Evolutionary conservation across 352 stramenopile genomes (phyloP).

Genomic region (Phytopythium helicoides): DNA sequence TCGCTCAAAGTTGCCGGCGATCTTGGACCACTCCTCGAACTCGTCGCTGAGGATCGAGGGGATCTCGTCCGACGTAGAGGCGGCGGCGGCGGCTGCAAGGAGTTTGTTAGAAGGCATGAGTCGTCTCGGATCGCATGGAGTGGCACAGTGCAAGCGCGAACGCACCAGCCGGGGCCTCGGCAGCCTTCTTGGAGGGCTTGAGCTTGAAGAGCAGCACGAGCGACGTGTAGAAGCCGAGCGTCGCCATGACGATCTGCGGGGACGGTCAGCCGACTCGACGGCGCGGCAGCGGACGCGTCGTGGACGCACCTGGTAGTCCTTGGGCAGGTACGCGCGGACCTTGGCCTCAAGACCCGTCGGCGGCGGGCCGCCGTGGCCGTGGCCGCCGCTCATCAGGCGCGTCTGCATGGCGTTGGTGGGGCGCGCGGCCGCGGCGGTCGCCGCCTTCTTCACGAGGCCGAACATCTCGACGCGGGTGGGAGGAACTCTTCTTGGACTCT

Average conservation of each 20-base stretch:
- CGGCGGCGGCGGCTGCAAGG: constrained; percentile 26
- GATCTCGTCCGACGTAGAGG: constrained; percentile 53
- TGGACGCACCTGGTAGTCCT: constrained; percentile 81
- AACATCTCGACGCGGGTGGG: constrained; percentile 50
- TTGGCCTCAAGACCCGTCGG: constrained; percentile 81
- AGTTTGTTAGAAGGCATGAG: no score
- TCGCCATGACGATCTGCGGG: constrained; percentile 71
- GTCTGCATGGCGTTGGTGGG: constrained; percentile 49
- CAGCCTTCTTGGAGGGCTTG: constrained; percentile 76
- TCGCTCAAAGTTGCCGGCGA: constrained; percentile 79
- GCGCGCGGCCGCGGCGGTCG: constrained; percentile 46
- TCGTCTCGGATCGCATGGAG: background rate
- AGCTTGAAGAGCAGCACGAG: constrained; percentile 84
- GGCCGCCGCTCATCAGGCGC: constrained; percentile 70
- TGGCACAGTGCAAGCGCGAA: background rate
- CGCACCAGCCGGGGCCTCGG: constrained; percentile 53
- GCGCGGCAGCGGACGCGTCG: background rate
- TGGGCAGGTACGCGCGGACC: constrained; percentile 77
- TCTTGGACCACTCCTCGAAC: constrained; percentile 86
- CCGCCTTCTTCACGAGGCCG: constrained; percentile 75
- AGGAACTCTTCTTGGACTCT: constrained; percentile 8
- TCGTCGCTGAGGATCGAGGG: constrained; percentile 84
- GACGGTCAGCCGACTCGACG: background rate
- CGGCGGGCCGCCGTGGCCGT: constrained; percentile 53
- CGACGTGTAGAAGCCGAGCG: constrained; percentile 76